Evolutionary conservation across 805 yeast genomes (phyloP), one percentile per base, ranked within the genome.

Genomic region (Kuraishia piskuri): DNA sequence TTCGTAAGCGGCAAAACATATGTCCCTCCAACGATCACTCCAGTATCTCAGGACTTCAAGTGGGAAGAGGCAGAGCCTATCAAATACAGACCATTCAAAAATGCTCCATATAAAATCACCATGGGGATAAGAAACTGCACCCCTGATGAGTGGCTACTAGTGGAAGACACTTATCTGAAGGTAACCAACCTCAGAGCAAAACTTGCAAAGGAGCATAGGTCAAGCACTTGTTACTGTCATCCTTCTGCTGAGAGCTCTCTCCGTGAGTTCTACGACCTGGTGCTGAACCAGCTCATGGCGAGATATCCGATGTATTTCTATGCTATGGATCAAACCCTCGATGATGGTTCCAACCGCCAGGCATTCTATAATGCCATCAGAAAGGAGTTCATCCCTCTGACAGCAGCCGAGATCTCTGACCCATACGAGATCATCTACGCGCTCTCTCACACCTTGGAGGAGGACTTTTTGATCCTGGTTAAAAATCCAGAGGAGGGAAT

Each of bases 101-200:
- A 78, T 49, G 84, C 80, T 17, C 77, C 71, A 49, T 82, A 52
- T 56, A 70, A 69, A 51, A 54, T 71, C 52, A 70, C 73, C 7
- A 70, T 72, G 76, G 68, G 84, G 0, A 73, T 84, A 51, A 70
- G 74, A 55, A 71, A 75, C 61, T 61, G 74, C 46, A 66, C 71
- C 37, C 64, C 82, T 1, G 73, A 76, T 46, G 84, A 84, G 45
- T 79, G 84, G 79, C 69, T 88, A 22, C 67, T 80, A 31, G 64
- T 88, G 2, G 94, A 88, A 54, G 68, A 82, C 48, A 78, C 86
- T 0, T 86, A 86, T 61, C 59, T 72, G 52, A 65, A 71, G 3
- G 67, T 72, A 48, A 75, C 80, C 5, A 68, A 68, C 19, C 58
- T 76, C 36, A 69, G 80, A 52, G 60, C 65, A 53, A 64, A 65